Evolutionary conservation across 176 grass and related monocot species (phyloP).

Genomic region (Musa schizocarpa): DNA sequence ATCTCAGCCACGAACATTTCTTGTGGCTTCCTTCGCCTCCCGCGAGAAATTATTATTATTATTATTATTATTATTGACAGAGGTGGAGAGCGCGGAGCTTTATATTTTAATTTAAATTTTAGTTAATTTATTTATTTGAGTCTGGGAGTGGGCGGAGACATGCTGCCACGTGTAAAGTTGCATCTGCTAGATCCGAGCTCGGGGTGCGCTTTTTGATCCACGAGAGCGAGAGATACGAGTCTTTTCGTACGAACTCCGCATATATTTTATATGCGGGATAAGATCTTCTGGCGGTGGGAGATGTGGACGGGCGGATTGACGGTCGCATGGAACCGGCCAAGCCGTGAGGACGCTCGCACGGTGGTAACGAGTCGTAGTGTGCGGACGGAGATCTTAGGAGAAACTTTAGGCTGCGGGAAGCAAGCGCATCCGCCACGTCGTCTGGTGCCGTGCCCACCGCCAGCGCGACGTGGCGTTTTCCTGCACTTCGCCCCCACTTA

Average conservation of each 20-base stretch:
- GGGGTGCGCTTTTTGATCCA: constrained; percentile 4
- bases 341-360: neutral
- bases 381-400: neutral
- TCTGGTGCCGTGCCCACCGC: neutral
- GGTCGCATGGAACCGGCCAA: neutral
- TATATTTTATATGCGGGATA: neutral
- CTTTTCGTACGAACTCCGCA: neutral
- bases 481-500: neutral
- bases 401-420: neutral
- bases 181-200: neutral
- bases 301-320: neutral
- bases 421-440: neutral
- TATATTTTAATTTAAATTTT: neutral
- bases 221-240: neutral
- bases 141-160: neutral
- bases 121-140: neutral
- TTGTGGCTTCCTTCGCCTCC: constrained; percentile 54
- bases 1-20: constrained; percentile 88
- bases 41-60: neutral
- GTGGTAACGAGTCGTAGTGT: neutral
- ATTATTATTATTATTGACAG: no score
- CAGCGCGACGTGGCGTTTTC: neutral
- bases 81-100: neutral
- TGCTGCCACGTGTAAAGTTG: neutral
- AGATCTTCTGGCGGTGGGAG: neutral